Evolutionary conservation across 768 basidiomycete species (phyloP).

Genomic region (Naganishia friedmannii): DNA sequence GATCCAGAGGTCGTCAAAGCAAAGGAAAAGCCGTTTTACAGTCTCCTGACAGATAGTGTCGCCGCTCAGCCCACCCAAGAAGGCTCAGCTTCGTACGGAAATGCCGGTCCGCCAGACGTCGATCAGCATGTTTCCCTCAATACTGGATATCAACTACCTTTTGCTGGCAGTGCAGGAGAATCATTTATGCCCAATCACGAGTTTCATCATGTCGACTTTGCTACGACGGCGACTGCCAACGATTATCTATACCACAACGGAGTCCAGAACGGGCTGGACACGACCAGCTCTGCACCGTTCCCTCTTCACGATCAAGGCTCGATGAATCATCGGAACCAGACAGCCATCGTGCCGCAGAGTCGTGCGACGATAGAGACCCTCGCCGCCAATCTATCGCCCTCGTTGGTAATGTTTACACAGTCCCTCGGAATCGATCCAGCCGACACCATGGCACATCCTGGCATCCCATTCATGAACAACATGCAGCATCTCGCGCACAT

Average conservation of each 20-base stretch:
- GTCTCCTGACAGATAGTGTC: not conserved
- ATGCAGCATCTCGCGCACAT: not conserved
- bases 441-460: not conserved
- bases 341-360: not conserved
- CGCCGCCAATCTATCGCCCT: not conserved
- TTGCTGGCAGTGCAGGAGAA: not conserved
- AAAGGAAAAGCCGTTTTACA: conserved; percentile 16
- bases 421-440: conserved; percentile 4
- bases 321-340: not conserved
- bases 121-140: not conserved
- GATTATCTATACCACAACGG: not conserved
- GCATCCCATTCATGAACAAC: not conserved
- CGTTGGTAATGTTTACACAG: not conserved
- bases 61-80: not conserved
- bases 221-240: not conserved
- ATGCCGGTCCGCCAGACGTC: not conserved
- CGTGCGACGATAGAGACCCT: not conserved
- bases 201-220: not conserved
- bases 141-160: conserved; percentile 7
- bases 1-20: conserved; percentile 7
- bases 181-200: not conserved
- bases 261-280: not conserved
- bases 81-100: not conserved
- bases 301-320: not conserved
- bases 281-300: not conserved